phyloP scores from a whole-genome alignment of 2,329 filamentous ascomycete genomes.

The Alternaria alternata region DNA sequence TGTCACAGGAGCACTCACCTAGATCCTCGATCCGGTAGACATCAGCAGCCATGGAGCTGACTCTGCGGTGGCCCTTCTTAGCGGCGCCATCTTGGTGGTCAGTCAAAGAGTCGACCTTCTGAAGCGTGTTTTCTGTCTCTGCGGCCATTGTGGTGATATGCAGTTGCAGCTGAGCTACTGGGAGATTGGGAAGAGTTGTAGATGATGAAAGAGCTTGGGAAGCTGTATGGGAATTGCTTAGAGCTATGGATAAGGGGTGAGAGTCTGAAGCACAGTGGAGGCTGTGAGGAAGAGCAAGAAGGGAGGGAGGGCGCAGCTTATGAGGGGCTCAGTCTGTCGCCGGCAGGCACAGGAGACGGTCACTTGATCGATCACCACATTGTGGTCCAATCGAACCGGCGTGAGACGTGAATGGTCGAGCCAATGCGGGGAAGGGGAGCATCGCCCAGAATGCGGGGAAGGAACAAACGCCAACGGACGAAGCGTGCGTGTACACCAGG shows the following conservation, averaged over 20 bases:
- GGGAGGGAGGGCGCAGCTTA: slow-evolving; percentile 40
- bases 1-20: slow-evolving; percentile 64
- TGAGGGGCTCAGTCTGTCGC: slow-evolving; percentile 41
- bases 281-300: slow-evolving; percentile 35
- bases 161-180: slow-evolving; percentile 14
- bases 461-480: slow-evolving; percentile 21
- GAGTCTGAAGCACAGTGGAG: slow-evolving; percentile 32
- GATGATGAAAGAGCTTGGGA: slow-evolving; percentile 25
- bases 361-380: slow-evolving; percentile 49
- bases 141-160: slow-evolving; percentile 60
- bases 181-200: slow-evolving; percentile 15
- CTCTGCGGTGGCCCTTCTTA: slow-evolving; percentile 70
- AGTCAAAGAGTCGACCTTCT: slow-evolving; percentile 92
- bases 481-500: slow-evolving; percentile 15
- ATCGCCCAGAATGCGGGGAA: slow-evolving; percentile 31
- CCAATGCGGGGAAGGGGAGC: slow-evolving; percentile 32
- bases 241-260: slow-evolving; percentile 16
- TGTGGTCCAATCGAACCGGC: slow-evolving; percentile 34
- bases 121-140: slow-evolving; percentile 64
- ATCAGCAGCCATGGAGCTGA: slow-evolving; percentile 75
- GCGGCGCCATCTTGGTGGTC: slow-evolving; percentile 73
- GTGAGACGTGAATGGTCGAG: slow-evolving; percentile 40
- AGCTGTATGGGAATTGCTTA: slow-evolving; percentile 20
- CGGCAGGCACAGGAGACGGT: slow-evolving; percentile 36
- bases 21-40: slow-evolving; percentile 86